A percentile compares a stretch with the other conserved stretches of the same genome.
Conservation (phyloP, 2,329 filamentous ascomycete species). For the Colletotrichum spaethianum region DNA sequence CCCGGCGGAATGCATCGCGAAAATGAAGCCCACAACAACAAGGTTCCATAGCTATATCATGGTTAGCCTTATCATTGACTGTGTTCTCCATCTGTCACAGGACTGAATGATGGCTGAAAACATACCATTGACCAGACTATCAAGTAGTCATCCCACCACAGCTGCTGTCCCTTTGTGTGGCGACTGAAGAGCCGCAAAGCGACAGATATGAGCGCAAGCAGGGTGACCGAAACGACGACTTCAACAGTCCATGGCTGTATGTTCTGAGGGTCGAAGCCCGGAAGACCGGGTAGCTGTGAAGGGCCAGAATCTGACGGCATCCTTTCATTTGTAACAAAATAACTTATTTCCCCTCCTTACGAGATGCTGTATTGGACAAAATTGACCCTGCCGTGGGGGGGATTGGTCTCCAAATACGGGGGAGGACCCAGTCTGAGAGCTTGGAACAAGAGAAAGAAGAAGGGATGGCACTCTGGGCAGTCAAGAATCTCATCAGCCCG, state of each 20-base stretch:
- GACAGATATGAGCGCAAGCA: conserved; percentile 56
- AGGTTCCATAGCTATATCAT: conserved; percentile 55
- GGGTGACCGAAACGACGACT: conserved; percentile 58
- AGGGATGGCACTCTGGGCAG: background rate
- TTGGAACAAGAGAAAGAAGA: conserved; percentile 5
- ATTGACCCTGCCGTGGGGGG: conserved; percentile 12
- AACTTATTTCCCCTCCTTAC: background rate
- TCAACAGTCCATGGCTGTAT: conserved; percentile 60
- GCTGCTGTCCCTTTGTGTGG: conserved; percentile 56
- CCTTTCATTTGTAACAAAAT: background rate
- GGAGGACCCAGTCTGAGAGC: conserved; percentile 26
- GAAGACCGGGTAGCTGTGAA: conserved; percentile 45
- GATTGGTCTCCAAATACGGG: background rate
- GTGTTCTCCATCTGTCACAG: background rate
- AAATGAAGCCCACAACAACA: conserved; percentile 62
- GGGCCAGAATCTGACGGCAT: conserved; percentile 30
- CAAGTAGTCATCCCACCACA: conserved; percentile 68
- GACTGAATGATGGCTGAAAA: background rate
- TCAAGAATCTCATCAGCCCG: background rate
- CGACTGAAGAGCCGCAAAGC: conserved; percentile 58
- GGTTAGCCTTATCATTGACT: background rate
- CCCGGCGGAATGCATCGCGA: conserved; percentile 60
- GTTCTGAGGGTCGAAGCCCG: conserved; percentile 52
- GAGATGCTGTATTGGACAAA: background rate
- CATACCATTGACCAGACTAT: conserved; percentile 64